These are phyloP conservation scores for Apophysomyces ossiformis DNA, from an alignment of 371 early-diverging fungal genomes.

Conservation along the genomic window DNA sequence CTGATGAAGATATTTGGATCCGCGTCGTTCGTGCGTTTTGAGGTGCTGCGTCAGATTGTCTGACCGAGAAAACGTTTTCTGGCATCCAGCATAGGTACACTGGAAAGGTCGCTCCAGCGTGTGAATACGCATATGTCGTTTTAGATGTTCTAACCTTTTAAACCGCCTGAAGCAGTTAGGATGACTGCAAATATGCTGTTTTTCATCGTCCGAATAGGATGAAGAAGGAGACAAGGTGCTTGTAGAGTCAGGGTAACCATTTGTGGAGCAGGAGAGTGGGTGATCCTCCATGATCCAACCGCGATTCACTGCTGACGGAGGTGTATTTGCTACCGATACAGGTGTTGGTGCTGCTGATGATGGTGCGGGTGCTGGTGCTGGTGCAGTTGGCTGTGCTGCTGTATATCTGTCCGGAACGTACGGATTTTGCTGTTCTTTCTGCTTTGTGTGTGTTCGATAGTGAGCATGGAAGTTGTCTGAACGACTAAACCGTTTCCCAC, in stretches of 20 bases:
- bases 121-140: constrained; percentile 88
- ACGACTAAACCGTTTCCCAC: constrained; percentile 69
- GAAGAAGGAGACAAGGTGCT: constrained; percentile 11
- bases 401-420: constrained; percentile 2
- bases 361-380: constrained; percentile 16
- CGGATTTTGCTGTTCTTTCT: constrained; percentile 12
- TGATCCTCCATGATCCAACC: not conserved
- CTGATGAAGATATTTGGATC: not conserved
- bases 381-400: constrained; percentile 4
- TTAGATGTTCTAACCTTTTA: constrained; percentile 88
- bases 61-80: constrained; percentile 80
- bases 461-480: constrained; percentile 66
- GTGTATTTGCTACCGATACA: not conserved
- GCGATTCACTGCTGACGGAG: constrained; percentile 15
- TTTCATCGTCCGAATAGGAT: constrained; percentile 30
- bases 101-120: constrained; percentile 82
- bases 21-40: constrained; percentile 60
- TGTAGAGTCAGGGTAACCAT: not conserved
- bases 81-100: constrained; percentile 72
- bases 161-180: constrained; percentile 63
- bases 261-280: not conserved
- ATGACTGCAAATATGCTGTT: constrained; percentile 59
- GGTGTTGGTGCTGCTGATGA: not conserved
- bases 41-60: constrained; percentile 73
- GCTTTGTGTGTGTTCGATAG: constrained; percentile 42